phyloP scores from a whole-genome alignment of 768 basidiomycete species.

The Mycena capillaripes region DNA sequence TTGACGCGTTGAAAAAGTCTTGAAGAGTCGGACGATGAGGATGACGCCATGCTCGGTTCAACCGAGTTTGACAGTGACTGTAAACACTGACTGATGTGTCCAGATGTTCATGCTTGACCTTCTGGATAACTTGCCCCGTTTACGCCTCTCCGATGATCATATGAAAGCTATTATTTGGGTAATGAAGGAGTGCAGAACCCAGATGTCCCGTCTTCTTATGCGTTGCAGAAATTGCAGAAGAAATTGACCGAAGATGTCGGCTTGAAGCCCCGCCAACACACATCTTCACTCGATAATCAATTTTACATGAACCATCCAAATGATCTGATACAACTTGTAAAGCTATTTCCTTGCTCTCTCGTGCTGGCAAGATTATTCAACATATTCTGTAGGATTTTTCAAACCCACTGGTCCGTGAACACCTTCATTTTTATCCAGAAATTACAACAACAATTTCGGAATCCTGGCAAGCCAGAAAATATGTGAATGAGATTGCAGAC shows the following conservation, averaged over 20 bases:
- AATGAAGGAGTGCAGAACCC: constrained; percentile 46
- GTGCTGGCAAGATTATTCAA: too few species aligned
- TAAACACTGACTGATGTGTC: too few species aligned
- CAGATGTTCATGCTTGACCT: constrained; percentile 43
- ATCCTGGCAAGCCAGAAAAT: constrained; percentile 19
- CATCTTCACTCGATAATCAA: constrained; percentile 41
- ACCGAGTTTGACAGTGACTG: neutral
- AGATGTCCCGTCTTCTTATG: constrained; percentile 46
- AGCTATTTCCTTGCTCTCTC: neutral
- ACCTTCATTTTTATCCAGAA: too few species aligned
- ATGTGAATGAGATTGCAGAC: constrained; percentile 10
- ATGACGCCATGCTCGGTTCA: neutral
- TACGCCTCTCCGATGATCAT: constrained; percentile 49
- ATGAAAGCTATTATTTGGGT: constrained; percentile 48
- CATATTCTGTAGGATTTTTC: constrained; percentile 44
- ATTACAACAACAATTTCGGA: constrained; percentile 34
- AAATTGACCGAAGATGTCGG: constrained; percentile 31
- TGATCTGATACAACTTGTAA: constrained; percentile 32
- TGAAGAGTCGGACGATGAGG: constrained; percentile 1
- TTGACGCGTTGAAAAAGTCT: neutral
- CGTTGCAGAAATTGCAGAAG: constrained; percentile 42
- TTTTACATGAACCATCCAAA: constrained; percentile 45
- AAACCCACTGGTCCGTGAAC: constrained; percentile 33
- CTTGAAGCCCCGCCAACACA: constrained; percentile 36
- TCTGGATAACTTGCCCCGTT: constrained; percentile 48